A percentile compares a stretch with the other conserved stretches of the same genome.
These are phyloP conservation scores for Saururus chinensis DNA, from an alignment of 164 flowering plant genomes.

Conservation along the genomic window DNA sequence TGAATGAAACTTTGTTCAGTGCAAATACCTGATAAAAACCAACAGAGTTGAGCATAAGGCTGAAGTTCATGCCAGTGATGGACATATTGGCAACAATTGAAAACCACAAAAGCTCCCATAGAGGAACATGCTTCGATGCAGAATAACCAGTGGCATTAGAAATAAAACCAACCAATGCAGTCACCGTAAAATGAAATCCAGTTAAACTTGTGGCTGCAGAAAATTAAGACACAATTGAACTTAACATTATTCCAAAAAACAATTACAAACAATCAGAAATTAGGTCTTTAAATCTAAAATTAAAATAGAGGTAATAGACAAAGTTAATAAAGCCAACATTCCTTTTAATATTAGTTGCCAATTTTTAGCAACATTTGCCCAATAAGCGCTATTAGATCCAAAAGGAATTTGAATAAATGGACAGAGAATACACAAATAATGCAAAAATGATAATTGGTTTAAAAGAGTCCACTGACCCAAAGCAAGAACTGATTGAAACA, in stretches of 20 bases:
- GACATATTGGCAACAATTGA: constrained; percentile 82
- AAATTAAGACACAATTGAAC: not conserved
- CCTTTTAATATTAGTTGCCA: too few species aligned
- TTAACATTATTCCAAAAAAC: not conserved
- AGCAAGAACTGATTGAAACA: too few species aligned
- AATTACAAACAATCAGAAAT: not conserved
- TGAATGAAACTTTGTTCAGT: not conserved
- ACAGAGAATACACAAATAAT: too few species aligned
- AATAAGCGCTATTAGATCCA: too few species aligned
- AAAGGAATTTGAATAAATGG: too few species aligned
- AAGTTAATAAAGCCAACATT: not conserved
- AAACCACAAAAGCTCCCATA: constrained; percentile 98
- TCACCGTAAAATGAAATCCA: constrained; percentile 85
- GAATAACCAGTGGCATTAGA: constrained; percentile 82
- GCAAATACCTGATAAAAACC: constrained; percentile 52
- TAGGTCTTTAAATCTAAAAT: not conserved
- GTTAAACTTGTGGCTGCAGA: constrained; percentile 68
- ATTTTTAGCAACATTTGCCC: too few species aligned
- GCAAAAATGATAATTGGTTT: too few species aligned
- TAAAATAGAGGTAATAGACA: not conserved
- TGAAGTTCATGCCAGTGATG: constrained; percentile 81
- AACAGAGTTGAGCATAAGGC: constrained; percentile 62
- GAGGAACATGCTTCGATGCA: constrained; percentile 71
- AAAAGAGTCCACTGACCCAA: too few species aligned
- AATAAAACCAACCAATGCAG: constrained; percentile 75